Conservation (phyloP, 2,329 filamentous ascomycete genomes). For the Penicillium frequentans region DNA sequence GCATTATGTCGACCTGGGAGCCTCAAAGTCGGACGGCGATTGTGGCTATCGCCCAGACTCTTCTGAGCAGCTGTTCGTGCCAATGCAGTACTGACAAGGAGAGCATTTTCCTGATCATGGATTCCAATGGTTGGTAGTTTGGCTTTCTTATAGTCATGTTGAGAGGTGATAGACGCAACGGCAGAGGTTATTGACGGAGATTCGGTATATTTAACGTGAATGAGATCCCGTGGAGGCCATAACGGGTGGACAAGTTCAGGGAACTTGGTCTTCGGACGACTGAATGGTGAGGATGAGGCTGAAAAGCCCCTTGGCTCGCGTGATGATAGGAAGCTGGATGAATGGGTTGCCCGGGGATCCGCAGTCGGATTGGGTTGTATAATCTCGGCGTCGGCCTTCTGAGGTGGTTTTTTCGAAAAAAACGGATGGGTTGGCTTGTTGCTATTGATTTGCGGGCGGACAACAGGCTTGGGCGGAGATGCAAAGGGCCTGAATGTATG, state of each 20-base stretch:
- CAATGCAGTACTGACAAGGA: constrained; percentile 19
- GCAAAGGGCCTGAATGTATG: constrained; percentile 22
- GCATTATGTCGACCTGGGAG: constrained; percentile 29
- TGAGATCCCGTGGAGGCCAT: constrained; percentile 40
- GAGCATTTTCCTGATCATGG: constrained; percentile 33
- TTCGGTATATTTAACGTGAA: constrained; percentile 53
- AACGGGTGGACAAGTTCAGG: constrained; percentile 35
- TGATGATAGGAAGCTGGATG: not conserved
- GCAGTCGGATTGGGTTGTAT: not conserved
- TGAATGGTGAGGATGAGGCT: constrained; percentile 14
- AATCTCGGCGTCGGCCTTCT: constrained; percentile 10
- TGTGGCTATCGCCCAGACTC: not conserved
- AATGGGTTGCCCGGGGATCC: not conserved
- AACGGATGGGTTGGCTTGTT: constrained; percentile 65
- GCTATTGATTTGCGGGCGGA: not conserved
- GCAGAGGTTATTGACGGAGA: not conserved
- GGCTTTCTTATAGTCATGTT: constrained; percentile 37
- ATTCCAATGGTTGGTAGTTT: constrained; percentile 36
- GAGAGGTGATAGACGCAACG: not conserved
- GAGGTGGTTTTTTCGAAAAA: constrained; percentile 59
- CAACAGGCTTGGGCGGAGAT: constrained; percentile 15
- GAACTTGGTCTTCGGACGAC: constrained; percentile 26
- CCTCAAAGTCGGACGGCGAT: constrained; percentile 20
- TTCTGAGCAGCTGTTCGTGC: constrained; percentile 8
- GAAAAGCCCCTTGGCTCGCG: not conserved